Evolutionary conservation across 257 asterid genomes (phyloP).

Genomic region (Ballota nigra): DNA sequence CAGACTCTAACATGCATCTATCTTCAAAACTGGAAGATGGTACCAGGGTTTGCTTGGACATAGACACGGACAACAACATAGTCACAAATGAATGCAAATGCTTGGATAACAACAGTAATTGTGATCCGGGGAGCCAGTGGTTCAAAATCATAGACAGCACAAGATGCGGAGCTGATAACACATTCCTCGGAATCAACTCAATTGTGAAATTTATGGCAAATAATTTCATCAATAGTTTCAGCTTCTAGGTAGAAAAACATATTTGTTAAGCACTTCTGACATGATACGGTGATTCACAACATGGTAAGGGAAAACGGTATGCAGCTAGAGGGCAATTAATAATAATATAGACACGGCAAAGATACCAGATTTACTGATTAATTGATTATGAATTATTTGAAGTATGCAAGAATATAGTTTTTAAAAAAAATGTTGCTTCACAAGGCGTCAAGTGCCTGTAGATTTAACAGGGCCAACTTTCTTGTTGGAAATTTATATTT

Average conservation of each 20-base stretch:
- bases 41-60: constrained; percentile 64
- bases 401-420: constrained; percentile 9
- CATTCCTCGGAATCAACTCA: constrained; percentile 28
- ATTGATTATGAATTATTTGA: neutral
- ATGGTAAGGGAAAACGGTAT: neutral
- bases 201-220: constrained; percentile 31
- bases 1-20: constrained; percentile 88
- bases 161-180: constrained; percentile 35
- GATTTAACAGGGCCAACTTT: neutral
- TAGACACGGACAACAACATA: constrained; percentile 51
- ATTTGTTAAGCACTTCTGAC: neutral
- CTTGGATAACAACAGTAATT: constrained; percentile 48
- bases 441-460: neutral
- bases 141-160: constrained; percentile 85
- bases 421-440: neutral
- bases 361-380: neutral
- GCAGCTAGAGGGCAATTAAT: no score
- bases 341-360: no score
- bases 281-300: neutral
- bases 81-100: constrained; percentile 80
- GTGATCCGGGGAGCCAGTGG: constrained; percentile 97
- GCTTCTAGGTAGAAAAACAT: constrained; percentile 20
- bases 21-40: constrained; percentile 67
- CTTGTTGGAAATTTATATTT: neutral
- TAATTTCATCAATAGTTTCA: constrained; percentile 32